phyloP scores from a whole-genome alignment of 2,329 filamentous ascomycete genomes.

The Fusarium citri region DNA sequence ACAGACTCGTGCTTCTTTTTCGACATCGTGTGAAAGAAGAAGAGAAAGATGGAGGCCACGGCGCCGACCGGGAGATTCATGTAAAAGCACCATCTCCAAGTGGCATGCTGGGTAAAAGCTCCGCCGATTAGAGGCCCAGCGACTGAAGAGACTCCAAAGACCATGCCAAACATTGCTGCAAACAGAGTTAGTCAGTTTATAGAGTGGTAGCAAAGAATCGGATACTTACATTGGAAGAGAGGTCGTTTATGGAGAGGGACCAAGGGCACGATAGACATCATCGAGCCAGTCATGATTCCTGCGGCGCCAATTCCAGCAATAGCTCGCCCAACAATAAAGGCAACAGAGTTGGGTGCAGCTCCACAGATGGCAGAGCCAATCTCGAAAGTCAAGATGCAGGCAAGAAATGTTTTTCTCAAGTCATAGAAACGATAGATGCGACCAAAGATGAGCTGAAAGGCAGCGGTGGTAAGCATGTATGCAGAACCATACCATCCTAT shows the following conservation, averaged over 20 bases:
- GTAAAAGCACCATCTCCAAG: conserved; percentile 70
- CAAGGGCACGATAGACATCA: conserved; percentile 68
- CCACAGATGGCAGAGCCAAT: conserved; percentile 66
- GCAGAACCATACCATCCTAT: conserved; percentile 74
- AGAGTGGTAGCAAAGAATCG: neutral
- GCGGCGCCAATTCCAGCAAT: conserved; percentile 67
- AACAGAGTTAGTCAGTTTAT: conserved; percentile 21
- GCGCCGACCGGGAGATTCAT: conserved; percentile 68
- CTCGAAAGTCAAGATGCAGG: conserved; percentile 64
- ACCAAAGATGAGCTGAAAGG: conserved; percentile 65
- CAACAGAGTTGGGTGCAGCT: conserved; percentile 63
- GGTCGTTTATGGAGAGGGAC: conserved; percentile 70
- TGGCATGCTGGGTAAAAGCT: conserved; percentile 60
- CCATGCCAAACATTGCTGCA: conserved; percentile 62
- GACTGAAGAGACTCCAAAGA: conserved; percentile 67
- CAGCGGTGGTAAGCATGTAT: conserved; percentile 70
- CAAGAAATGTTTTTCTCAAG: conserved; percentile 61
- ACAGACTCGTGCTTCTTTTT: conserved; percentile 47
- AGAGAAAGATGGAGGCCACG: conserved; percentile 61
- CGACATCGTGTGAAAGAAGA: conserved; percentile 61
- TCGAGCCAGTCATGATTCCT: conserved; percentile 68
- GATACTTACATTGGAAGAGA: conserved; percentile 62
- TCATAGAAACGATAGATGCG: conserved; percentile 67
- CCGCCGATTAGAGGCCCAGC: conserved; percentile 66
- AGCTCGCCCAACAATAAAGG: conserved; percentile 68